A percentile compares a stretch with the other conserved stretches of the same genome.
phyloP scores from a whole-genome alignment of 106 monocot genomes.

The Hemerocallis citrina region DNA sequence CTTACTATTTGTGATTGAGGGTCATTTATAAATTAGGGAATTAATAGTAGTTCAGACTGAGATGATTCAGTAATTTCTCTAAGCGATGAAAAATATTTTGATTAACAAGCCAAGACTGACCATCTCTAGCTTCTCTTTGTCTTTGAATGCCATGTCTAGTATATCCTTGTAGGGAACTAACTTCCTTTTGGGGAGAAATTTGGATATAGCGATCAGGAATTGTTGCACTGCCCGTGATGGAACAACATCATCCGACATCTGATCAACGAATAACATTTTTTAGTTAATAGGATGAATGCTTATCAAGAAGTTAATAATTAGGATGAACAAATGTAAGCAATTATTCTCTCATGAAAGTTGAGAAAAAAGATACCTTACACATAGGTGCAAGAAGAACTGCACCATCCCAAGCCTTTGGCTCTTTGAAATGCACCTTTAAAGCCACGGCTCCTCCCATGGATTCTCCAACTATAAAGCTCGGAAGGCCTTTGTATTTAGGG shows the following conservation, averaged over 20 bases:
- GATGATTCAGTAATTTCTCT: too few relatives aligned
- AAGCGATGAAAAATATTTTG: too few relatives aligned
- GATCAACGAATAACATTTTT: too few relatives aligned
- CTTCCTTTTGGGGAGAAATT: slow-evolving; percentile 65
- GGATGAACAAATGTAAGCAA: background rate
- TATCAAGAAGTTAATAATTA: background rate
- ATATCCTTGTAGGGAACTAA: slow-evolving; percentile 79
- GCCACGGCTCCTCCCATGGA: slow-evolving; percentile 89
- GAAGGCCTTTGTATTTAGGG: slow-evolving; percentile 34
- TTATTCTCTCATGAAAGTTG: too few relatives aligned
- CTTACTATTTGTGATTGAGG: too few relatives aligned
- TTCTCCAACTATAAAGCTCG: slow-evolving; percentile 64
- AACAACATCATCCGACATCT: slow-evolving; percentile 84
- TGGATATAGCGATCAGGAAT: slow-evolving; percentile 47
- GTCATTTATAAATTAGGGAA: too few relatives aligned
- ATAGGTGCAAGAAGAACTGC: slow-evolving; percentile 77
- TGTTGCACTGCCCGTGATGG: slow-evolving; percentile 70
- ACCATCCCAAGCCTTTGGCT: slow-evolving; percentile 56
- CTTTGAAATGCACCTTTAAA: slow-evolving; percentile 57
- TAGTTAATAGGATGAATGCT: too few relatives aligned
- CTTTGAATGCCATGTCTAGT: slow-evolving; percentile 83
- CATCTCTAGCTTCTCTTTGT: slow-evolving; percentile 60
- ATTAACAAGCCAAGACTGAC: slow-evolving; percentile 23
- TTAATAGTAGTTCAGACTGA: too few relatives aligned
- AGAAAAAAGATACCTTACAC: slow-evolving; percentile 57